These are phyloP conservation scores for Leccinum barrowsii DNA, from an alignment of 768 basidiomycete species.

Conservation along the genomic window DNA sequence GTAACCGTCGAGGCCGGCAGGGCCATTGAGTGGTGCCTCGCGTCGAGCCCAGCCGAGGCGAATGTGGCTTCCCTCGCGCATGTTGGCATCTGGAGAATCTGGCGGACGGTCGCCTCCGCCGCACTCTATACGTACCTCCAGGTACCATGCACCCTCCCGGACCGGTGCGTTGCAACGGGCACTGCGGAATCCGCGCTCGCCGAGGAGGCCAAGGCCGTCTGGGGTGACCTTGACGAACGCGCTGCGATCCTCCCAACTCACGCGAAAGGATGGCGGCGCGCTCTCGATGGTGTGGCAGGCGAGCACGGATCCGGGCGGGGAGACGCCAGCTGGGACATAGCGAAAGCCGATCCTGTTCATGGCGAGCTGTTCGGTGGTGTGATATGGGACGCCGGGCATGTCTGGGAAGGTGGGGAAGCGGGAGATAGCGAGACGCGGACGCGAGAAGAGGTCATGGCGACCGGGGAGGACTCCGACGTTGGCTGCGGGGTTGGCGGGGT, in stretches of 20 bases:
- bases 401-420: slow-evolving; percentile 70
- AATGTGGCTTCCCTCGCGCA: slow-evolving; percentile 73
- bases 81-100: slow-evolving; percentile 41
- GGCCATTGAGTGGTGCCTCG: slow-evolving; percentile 91
- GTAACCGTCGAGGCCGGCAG: slow-evolving; percentile 91
- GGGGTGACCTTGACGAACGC: slow-evolving; percentile 74
- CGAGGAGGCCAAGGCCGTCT: slow-evolving; percentile 71
- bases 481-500: slow-evolving; percentile 26
- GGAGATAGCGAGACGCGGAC: slow-evolving; percentile 70
- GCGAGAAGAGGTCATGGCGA: slow-evolving; percentile 64
- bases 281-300: slow-evolving; percentile 82
- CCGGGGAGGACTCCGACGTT: slow-evolving; percentile 53
- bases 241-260: slow-evolving; percentile 91
- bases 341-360: slow-evolving; percentile 77
- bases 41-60: slow-evolving; percentile 89
- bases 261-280: slow-evolving; percentile 62
- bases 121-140: slow-evolving; percentile 80
- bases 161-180: slow-evolving; percentile 88
- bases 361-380: slow-evolving; percentile 66
- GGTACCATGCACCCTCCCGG: slow-evolving; percentile 88
- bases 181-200: slow-evolving; percentile 88
- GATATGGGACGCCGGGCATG: slow-evolving; percentile 49
- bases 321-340: slow-evolving; percentile 76
- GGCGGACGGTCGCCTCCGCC: slow-evolving; percentile 60
- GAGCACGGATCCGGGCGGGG: slow-evolving; percentile 49